Conservation (phyloP, 129 eudicot species). For the Tagetes patula region DNA sequence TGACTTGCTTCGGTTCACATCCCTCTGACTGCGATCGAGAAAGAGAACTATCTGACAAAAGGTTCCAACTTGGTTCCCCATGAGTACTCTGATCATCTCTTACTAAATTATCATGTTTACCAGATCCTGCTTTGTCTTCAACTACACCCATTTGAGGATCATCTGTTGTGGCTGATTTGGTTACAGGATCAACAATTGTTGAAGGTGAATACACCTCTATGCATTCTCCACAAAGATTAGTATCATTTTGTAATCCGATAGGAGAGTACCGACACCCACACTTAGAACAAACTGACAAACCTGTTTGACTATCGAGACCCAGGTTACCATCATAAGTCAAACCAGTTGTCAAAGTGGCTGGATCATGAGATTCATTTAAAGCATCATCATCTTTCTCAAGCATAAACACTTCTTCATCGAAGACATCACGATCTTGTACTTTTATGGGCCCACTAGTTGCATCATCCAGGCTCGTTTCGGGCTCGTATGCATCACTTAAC, state of each 20-base stretch:
- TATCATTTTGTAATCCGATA: slow-evolving; percentile 32
- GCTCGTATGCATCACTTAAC: slow-evolving; percentile 48
- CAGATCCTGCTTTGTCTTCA: slow-evolving; percentile 32
- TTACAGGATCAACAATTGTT: slow-evolving; percentile 21
- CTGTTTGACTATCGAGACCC: slow-evolving; percentile 28
- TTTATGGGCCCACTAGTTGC: slow-evolving; percentile 40
- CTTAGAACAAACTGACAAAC: slow-evolving; percentile 45
- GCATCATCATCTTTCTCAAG: slow-evolving; percentile 45
- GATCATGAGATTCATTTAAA: slow-evolving; percentile 18
- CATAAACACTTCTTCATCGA: slow-evolving; percentile 53
- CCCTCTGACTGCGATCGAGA: slow-evolving; percentile 21
- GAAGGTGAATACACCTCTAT: slow-evolving; percentile 27
- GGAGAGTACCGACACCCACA: slow-evolving; percentile 51
- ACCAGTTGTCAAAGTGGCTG: slow-evolving; percentile 16
- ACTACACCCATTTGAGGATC: slow-evolving; percentile 25
- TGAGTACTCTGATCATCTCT: slow-evolving; percentile 27
- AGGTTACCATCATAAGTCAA: slow-evolving; percentile 24
- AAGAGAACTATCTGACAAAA: slow-evolving; percentile 23
- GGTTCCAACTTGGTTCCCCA: slow-evolving; percentile 38
- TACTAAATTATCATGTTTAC: slow-evolving; percentile 26
- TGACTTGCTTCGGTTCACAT: slow-evolving; percentile 28
- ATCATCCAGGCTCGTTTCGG: slow-evolving; percentile 53
- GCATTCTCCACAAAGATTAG: slow-evolving; percentile 53
- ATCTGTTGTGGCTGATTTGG: not conserved
- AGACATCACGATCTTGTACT: slow-evolving; percentile 27